Base-by-base conservation (phyloP, 192 early-diverging fungal species). In the Coemansia sp. region DNA sequence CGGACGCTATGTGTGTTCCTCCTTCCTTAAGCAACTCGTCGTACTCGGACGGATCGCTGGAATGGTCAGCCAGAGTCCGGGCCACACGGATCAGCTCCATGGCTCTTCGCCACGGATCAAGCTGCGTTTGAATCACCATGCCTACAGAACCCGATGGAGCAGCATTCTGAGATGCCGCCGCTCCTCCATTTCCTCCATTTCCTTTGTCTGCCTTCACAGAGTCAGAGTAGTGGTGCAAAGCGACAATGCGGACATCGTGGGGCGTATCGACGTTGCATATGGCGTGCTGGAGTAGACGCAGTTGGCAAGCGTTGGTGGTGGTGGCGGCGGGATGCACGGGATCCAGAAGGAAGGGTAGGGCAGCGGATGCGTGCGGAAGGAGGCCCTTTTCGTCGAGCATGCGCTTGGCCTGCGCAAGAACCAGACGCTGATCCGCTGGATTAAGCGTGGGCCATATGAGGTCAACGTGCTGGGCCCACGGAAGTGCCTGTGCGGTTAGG, bases 381-480 rank as follows among this genome's bases (percentile, higher is more conserved):
- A 1, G 10, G 9, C n/a, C 43, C 48, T 36, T 64, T 25, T 52
- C 20, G 5, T 22, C 49, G 14, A 69, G 36, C 19, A 69, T 20
- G 11, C 22, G 40, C 5, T n/a, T 43, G 34, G 63, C 62, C 9
- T 74, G 62, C 0, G 32, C 33, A 2, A 62, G 57, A 0, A 67
- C 62, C 5, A 10, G 23, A 2, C 20, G 15, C 23, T 66, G 57
- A 10, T 65, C 67, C 11, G 55, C 19, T 2, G 20, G 17, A 19
- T 22, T 20, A 1, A 79, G 45, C 11, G 76, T 79, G 11, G 71
- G 46, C 64, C 67, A 67, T 5, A 72, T 22, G 35, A 73, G 36
- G 32, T 79, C 76, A 9, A 67, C 71, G 25, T 79, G 76, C 36
- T 70, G 60, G 1, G 71, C 50, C 76, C 76, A 79, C 6, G 33